Conservation (phyloP, 2,329 filamentous ascomycete genomes). For the Camillea tinctor region DNA sequence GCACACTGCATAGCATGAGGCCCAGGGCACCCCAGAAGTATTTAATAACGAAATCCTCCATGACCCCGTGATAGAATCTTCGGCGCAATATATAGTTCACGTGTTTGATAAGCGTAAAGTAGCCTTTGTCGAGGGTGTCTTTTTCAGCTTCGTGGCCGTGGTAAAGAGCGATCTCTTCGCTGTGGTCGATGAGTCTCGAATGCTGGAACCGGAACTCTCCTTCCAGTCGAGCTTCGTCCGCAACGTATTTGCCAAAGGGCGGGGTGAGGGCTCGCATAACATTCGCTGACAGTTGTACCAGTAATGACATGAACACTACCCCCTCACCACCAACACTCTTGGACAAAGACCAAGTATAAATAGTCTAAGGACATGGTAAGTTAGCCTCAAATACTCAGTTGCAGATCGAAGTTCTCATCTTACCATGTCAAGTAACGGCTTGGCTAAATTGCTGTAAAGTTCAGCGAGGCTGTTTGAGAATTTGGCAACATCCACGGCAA, state of each 20-base stretch:
- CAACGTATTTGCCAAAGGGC: slow-evolving; percentile 95
- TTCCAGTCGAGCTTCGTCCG: slow-evolving; percentile 90
- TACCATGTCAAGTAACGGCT: slow-evolving; percentile 90
- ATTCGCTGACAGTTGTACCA: slow-evolving; percentile 89
- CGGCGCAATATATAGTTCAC: slow-evolving; percentile 91
- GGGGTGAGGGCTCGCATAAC: slow-evolving; percentile 93
- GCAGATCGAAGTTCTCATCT: slow-evolving; percentile 13
- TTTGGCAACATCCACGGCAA: slow-evolving; percentile 93
- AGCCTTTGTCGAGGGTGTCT: slow-evolving; percentile 94
- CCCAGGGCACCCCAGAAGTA: slow-evolving; percentile 98
- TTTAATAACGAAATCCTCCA: slow-evolving; percentile 99
- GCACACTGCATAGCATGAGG: slow-evolving; percentile 86
- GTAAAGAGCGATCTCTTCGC: slow-evolving; percentile 92
- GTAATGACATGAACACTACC: slow-evolving; percentile 88
- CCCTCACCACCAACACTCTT: slow-evolving; percentile 95
- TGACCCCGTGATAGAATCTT: slow-evolving; percentile 95
- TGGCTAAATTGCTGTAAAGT: slow-evolving; percentile 93
- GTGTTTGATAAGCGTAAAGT: slow-evolving; percentile 98
- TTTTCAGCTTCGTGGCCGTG: slow-evolving; percentile 92
- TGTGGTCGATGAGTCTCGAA: slow-evolving; percentile 90
- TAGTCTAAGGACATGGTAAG: slow-evolving; percentile 51
- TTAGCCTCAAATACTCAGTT: background rate
- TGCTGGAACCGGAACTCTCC: slow-evolving; percentile 97
- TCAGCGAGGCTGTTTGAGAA: slow-evolving; percentile 95
- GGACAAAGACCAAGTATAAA: slow-evolving; percentile 93